phyloP scores from a whole-genome alignment of 495 filamentous ascomycete species.

The Acidiella bohemica region DNA sequence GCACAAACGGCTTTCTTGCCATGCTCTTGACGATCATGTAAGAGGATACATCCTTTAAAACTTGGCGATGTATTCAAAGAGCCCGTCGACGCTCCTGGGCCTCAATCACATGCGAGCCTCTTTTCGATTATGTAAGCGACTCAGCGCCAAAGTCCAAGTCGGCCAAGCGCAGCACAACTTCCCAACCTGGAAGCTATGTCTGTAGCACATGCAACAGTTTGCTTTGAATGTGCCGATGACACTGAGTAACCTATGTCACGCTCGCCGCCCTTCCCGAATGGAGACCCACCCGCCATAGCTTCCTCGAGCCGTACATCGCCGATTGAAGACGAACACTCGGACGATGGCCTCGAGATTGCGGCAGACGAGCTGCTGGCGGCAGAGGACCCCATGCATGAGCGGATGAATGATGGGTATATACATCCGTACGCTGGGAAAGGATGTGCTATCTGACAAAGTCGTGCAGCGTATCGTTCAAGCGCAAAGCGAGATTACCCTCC shows the following conservation, averaged over 20 bases:
- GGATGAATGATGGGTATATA: slow-evolving; percentile 19
- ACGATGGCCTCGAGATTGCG: slow-evolving; percentile 25
- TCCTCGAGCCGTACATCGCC: slow-evolving; percentile 27
- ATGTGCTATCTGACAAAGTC: too few species aligned
- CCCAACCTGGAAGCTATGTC: too few species aligned
- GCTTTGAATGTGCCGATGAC: slow-evolving; percentile 8
- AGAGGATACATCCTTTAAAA: too few species aligned
- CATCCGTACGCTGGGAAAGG: not conserved
- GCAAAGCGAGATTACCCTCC: slow-evolving; percentile 48
- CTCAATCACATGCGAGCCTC: too few species aligned
- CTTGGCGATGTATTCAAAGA: too few species aligned
- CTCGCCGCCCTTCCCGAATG: slow-evolving; percentile 24
- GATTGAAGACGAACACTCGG: slow-evolving; percentile 20
- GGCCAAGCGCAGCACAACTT: too few species aligned
- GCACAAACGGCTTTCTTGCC: too few species aligned
- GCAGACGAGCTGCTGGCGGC: slow-evolving; percentile 23
- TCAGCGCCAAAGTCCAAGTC: too few species aligned
- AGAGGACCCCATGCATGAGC: slow-evolving; percentile 23
- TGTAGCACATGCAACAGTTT: too few species aligned
- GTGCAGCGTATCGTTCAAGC: slow-evolving; percentile 67
- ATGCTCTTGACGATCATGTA: too few species aligned
- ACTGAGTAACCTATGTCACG: slow-evolving; percentile 24
- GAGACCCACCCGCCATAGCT: slow-evolving; percentile 24
- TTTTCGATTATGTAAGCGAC: too few species aligned
- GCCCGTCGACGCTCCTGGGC: too few species aligned